Evolutionary conservation across 768 basidiomycete species (phyloP).

Genomic region (Pulveroboletus sp.): DNA sequence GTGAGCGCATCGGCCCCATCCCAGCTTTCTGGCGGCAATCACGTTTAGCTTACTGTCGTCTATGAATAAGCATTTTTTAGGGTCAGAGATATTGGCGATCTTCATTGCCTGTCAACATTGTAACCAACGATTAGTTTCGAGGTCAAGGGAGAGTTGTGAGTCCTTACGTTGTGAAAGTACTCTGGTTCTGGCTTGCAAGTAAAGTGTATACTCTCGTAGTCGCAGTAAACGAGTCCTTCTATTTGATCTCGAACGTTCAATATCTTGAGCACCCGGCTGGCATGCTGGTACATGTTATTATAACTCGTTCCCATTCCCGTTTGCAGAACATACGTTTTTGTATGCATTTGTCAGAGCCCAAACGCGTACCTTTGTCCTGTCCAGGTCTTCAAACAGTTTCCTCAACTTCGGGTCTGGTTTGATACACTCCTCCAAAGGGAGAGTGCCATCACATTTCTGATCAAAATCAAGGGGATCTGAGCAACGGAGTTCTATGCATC

Average conservation of each 20-base stretch:
- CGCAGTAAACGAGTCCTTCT: constrained; percentile 72
- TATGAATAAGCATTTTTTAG: constrained; percentile 70
- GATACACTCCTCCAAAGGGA: constrained; percentile 79
- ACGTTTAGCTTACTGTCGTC: constrained; percentile 75
- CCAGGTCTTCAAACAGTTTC: constrained; percentile 72
- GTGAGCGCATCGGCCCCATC: constrained; percentile 73
- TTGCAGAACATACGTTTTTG: constrained; percentile 46
- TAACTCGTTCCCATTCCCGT: background rate
- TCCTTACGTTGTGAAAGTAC: constrained; percentile 57
- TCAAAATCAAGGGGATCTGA: constrained; percentile 83
- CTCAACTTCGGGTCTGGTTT: constrained; percentile 56
- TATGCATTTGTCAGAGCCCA: constrained; percentile 90
- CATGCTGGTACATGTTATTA: constrained; percentile 51
- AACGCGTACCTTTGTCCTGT: constrained; percentile 68
- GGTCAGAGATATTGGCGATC: constrained; percentile 55
- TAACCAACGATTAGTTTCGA: background rate
- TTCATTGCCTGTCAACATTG: constrained; percentile 51
- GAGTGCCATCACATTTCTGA: constrained; percentile 73
- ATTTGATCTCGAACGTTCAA: constrained; percentile 67
- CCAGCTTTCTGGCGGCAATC: constrained; percentile 54
- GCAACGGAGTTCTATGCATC: background rate
- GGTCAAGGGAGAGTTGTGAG: background rate
- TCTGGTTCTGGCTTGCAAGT: constrained; percentile 77
- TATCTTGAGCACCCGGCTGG: constrained; percentile 71
- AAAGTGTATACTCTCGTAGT: constrained; percentile 64